Conservation (phyloP, 768 basidiomycete genomes). For the Fistulinella prunicolor region DNA sequence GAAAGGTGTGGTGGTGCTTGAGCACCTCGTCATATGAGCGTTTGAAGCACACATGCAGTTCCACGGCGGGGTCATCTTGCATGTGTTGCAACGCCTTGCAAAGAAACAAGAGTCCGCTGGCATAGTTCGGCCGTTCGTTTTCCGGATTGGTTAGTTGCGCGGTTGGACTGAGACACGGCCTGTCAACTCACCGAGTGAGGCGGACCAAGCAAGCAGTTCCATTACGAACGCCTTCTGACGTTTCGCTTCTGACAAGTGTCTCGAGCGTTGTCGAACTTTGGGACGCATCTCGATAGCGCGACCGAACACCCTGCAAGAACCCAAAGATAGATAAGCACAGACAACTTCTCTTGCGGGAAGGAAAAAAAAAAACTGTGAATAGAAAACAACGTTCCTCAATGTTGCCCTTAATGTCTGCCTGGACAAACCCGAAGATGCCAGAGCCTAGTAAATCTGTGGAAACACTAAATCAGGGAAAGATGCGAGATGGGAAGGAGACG, state of each 20-base stretch:
- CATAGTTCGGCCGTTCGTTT: conserved; percentile 4
- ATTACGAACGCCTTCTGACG: conserved; percentile 39
- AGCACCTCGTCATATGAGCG: conserved; percentile 68
- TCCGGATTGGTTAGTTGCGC: conserved; percentile 1
- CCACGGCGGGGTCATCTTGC: conserved; percentile 50
- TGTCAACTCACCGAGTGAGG: conserved; percentile 53
- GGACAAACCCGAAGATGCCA: conserved; percentile 70
- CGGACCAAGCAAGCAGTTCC: conserved; percentile 64
- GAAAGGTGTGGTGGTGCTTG: conserved; percentile 60
- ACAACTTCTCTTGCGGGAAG: conserved; percentile 10
- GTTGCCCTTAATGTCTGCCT: conserved; percentile 66
- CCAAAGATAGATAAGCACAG: conserved; percentile 7
- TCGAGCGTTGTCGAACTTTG: conserved; percentile 56
- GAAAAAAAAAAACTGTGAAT: neutral
- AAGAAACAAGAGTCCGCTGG: conserved; percentile 65
- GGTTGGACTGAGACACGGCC: conserved; percentile 18
- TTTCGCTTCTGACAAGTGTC: conserved; percentile 53
- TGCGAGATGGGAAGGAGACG: conserved; percentile 14
- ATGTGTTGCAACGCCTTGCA: conserved; percentile 65
- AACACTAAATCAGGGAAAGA: conserved; percentile 13
- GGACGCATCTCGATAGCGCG: conserved; percentile 43
- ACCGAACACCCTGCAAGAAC: conserved; percentile 58
- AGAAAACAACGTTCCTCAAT: conserved; percentile 46
- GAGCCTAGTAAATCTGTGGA: conserved; percentile 61
- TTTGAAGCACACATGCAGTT: conserved; percentile 67